Percentiles rank a stretch among this genome's conserved stretches.
phyloP scores from a whole-genome alignment of 208 protist species.

The Trypanosoma vivax region DNA sequence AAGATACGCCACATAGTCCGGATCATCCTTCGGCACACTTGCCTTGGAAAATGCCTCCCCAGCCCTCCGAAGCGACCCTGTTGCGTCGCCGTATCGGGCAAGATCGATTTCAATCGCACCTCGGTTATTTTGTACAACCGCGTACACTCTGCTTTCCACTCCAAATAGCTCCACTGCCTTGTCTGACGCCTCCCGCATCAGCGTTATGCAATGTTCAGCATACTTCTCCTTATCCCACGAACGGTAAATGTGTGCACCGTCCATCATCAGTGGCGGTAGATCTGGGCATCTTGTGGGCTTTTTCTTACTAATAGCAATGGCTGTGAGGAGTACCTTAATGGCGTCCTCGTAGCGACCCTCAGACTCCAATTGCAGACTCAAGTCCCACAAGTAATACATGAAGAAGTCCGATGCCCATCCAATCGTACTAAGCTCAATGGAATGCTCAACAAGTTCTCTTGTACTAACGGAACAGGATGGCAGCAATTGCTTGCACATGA shows the following conservation, averaged over 20 bases:
- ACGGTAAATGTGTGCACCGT: slow-evolving; percentile 65
- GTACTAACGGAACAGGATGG: slow-evolving; percentile 67
- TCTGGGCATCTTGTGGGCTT: slow-evolving; percentile 50
- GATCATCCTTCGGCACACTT: slow-evolving; percentile 37
- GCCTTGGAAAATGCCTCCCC: slow-evolving; percentile 38
- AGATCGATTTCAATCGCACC: slow-evolving; percentile 66
- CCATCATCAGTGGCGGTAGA: slow-evolving; percentile 49
- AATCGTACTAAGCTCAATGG: slow-evolving; percentile 61
- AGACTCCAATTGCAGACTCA: slow-evolving; percentile 51
- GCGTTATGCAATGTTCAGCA: slow-evolving; percentile 37
- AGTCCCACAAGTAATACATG: slow-evolving; percentile 58
- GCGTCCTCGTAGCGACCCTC: slow-evolving; percentile 54
- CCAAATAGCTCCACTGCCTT: slow-evolving; percentile 50
- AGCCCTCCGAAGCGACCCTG: slow-evolving; percentile 30
- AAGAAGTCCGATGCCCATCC: slow-evolving; percentile 75
- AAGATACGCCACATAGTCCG: slow-evolving; percentile 61
- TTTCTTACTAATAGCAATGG: slow-evolving; percentile 55
- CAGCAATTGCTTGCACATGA: slow-evolving; percentile 67
- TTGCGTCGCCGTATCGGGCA: slow-evolving; percentile 30
- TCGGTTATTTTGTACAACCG: slow-evolving; percentile 57
- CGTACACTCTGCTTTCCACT: slow-evolving; percentile 40
- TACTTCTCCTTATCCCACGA: slow-evolving; percentile 53
- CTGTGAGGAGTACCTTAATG: slow-evolving; percentile 44
- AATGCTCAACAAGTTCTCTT: slow-evolving; percentile 48
- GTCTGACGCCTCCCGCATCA: slow-evolving; percentile 48